Evolutionary conservation across 2,329 filamentous ascomycete genomes (phyloP).

Genomic region (Aspergillus piperis): DNA sequence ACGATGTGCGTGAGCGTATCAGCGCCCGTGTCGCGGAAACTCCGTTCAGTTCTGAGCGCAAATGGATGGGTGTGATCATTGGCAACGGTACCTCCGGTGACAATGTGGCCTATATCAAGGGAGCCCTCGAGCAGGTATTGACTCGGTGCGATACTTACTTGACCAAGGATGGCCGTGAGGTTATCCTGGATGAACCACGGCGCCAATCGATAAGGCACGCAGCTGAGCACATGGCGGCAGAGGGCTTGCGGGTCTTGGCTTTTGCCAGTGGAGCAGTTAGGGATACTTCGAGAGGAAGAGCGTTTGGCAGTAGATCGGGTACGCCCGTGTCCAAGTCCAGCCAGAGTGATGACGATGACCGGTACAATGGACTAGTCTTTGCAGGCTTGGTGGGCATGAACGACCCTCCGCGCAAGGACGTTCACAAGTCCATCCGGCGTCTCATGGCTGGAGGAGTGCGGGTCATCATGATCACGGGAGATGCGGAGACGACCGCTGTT

Average conservation of each 20-base stretch:
- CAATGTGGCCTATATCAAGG: slow-evolving; percentile 93
- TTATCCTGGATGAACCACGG: slow-evolving; percentile 76
- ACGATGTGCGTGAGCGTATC: slow-evolving; percentile 84
- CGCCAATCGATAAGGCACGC: slow-evolving; percentile 74
- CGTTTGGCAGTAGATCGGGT: slow-evolving; percentile 56
- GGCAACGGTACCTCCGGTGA: slow-evolving; percentile 55
- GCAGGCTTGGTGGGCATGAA: slow-evolving; percentile 96
- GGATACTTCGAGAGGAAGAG: slow-evolving; percentile 49
- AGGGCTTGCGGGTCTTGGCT: slow-evolving; percentile 85
- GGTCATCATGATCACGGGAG: slow-evolving; percentile 98
- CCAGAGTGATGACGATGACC: slow-evolving; percentile 62
- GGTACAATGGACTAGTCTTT: slow-evolving; percentile 82
- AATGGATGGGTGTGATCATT: slow-evolving; percentile 98
- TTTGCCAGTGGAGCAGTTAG: slow-evolving; percentile 82
- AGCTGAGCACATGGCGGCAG: slow-evolving; percentile 81
- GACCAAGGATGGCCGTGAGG: slow-evolving; percentile 79
- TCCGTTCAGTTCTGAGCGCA: slow-evolving; percentile 94
- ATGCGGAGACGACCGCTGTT: slow-evolving; percentile 90
- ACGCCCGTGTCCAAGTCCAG: slow-evolving; percentile 38
- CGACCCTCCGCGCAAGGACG: slow-evolving; percentile 87
- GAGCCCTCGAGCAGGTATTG: slow-evolving; percentile 83
- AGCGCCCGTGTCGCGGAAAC: slow-evolving; percentile 82
- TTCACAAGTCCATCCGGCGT: slow-evolving; percentile 82
- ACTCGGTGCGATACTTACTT: slow-evolving; percentile 88
- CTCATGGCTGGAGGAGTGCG: slow-evolving; percentile 93